Percentiles rank a stretch among this genome's conserved stretches.
phyloP scores from a whole-genome alignment of 805 yeast genomes.

The Danielozyma ontarioensis region DNA sequence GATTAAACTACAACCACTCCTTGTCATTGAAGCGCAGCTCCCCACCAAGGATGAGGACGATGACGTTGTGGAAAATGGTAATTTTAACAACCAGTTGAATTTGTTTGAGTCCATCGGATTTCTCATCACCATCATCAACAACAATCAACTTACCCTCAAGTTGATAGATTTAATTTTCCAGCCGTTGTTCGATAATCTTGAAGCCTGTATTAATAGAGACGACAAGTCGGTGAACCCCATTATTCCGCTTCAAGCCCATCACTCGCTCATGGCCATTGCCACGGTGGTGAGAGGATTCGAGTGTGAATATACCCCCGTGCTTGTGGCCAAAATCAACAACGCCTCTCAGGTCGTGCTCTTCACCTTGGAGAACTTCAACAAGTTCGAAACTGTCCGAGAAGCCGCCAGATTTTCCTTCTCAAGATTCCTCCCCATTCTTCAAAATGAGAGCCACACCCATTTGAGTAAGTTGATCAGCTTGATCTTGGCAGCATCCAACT shows the following conservation, averaged over 20 bases:
- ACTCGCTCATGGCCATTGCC: conserved; percentile 81
- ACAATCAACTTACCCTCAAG: conserved; percentile 18
- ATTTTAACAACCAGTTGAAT: conserved; percentile 74
- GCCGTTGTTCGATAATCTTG: conserved; percentile 71
- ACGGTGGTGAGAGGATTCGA: conserved; percentile 86
- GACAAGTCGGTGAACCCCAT: conserved; percentile 35
- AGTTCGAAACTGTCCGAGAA: conserved; percentile 69
- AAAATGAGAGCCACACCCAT: conserved; percentile 38
- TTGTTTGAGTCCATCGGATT: conserved; percentile 85
- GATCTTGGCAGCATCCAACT: conserved; percentile 50
- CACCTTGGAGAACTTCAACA: conserved; percentile 70
- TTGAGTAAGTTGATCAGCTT: conserved; percentile 66
- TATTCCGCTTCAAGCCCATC: conserved; percentile 72
- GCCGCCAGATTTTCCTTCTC: conserved; percentile 85
- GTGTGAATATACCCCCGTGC: conserved; percentile 34
- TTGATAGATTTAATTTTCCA: conserved; percentile 63
- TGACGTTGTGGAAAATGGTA: conserved; percentile 42
- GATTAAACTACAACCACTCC: conserved; percentile 53
- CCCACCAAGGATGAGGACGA: conserved; percentile 54
- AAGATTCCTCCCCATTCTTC: conserved; percentile 72
- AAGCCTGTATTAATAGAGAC: conserved; percentile 47
- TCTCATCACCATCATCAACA: conserved; percentile 46
- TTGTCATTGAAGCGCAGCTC: conserved; percentile 57
- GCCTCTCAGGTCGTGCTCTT: conserved; percentile 81
- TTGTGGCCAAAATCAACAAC: conserved; percentile 45